A percentile compares a stretch with the other conserved stretches of the same genome.
Conservation (phyloP, 768 basidiomycete species). For the Tricholoma furcatifolium region DNA sequence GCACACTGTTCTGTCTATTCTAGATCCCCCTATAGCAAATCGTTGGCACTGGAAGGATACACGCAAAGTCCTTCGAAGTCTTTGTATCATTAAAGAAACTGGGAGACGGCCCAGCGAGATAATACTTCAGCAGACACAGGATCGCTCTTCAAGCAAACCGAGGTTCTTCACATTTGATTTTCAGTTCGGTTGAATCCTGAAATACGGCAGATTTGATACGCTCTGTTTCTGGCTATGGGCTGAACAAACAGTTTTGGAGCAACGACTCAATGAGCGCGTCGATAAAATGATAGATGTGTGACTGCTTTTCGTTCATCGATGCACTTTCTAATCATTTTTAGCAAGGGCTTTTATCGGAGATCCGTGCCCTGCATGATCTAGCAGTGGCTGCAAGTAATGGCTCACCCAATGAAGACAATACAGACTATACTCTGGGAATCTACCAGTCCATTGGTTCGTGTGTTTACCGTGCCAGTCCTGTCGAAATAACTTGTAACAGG, state of each 20-base stretch:
- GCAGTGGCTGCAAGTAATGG: slow-evolving; percentile 14
- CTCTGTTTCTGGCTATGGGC: slow-evolving; percentile 93
- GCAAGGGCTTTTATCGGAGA: slow-evolving; percentile 82
- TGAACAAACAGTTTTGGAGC: slow-evolving; percentile 56
- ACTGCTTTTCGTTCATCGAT: not conserved
- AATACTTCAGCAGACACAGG: slow-evolving; percentile 57
- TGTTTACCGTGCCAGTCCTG: not conserved
- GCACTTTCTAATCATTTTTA: slow-evolving; percentile 24
- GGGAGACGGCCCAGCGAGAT: slow-evolving; percentile 67
- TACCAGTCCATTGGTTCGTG: slow-evolving; percentile 87
- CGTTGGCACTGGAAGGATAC: slow-evolving; percentile 98
- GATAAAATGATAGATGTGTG: slow-evolving; percentile 87
- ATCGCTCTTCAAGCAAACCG: slow-evolving; percentile 34
- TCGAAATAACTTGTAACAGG: slow-evolving; percentile 44
- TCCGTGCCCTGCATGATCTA: slow-evolving; percentile 50
- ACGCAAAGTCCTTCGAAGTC: slow-evolving; percentile 80
- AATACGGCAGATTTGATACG: slow-evolving; percentile 64
- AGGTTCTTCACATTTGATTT: slow-evolving; percentile 39
- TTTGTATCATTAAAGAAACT: slow-evolving; percentile 75
- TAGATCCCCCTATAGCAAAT: slow-evolving; percentile 73
- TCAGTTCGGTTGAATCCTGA: slow-evolving; percentile 4
- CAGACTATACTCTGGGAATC: slow-evolving; percentile 81
- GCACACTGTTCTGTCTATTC: slow-evolving; percentile 57
- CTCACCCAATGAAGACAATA: slow-evolving; percentile 3
- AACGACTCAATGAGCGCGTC: slow-evolving; percentile 75